These are phyloP conservation scores for Euphorbia peplus DNA, from an alignment of 345 rosid genomes.

Conservation along the genomic window DNA sequence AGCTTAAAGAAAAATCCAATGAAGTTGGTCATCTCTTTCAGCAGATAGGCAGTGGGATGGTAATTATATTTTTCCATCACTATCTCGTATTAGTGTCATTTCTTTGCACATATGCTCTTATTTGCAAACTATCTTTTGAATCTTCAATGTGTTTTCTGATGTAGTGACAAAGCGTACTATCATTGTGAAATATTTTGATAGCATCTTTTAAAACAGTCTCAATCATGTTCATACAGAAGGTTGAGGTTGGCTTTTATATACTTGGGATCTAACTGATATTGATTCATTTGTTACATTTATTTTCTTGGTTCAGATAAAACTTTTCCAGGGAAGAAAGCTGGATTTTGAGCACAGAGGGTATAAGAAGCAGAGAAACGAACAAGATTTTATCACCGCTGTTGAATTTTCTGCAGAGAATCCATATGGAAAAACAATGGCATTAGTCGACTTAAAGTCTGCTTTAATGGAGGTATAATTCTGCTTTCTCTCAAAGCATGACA, in stretches of 20 bases:
- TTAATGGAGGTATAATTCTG: constrained; percentile 46
- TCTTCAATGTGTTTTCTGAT: neutral
- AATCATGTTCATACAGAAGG: neutral
- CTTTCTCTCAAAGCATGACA: constrained; percentile 8
- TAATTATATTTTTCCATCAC: constrained; percentile 28
- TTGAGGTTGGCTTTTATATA: neutral
- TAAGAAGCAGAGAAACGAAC: constrained; percentile 45
- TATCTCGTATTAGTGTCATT: constrained; percentile 7
- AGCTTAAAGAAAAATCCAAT: constrained; percentile 27
- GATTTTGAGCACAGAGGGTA: constrained; percentile 60
- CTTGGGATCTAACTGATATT: neutral
- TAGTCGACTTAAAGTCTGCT: constrained; percentile 68
- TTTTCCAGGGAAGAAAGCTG: constrained; percentile 64
- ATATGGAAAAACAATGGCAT: constrained; percentile 79
- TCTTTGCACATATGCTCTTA: neutral
- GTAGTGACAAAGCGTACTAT: neutral
- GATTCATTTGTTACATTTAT: constrained; percentile 16
- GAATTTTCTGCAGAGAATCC: constrained; percentile 73
- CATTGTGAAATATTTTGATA: neutral
- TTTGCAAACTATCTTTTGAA: neutral
- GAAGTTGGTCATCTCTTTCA: constrained; percentile 57
- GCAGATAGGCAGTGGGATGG: constrained; percentile 60
- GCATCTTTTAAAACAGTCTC: neutral
- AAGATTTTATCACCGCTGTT: constrained; percentile 67
- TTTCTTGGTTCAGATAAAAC: constrained; percentile 51